Conservation (phyloP, 1,139 yeast species). For the Yamadazyma friedrichii region DNA sequence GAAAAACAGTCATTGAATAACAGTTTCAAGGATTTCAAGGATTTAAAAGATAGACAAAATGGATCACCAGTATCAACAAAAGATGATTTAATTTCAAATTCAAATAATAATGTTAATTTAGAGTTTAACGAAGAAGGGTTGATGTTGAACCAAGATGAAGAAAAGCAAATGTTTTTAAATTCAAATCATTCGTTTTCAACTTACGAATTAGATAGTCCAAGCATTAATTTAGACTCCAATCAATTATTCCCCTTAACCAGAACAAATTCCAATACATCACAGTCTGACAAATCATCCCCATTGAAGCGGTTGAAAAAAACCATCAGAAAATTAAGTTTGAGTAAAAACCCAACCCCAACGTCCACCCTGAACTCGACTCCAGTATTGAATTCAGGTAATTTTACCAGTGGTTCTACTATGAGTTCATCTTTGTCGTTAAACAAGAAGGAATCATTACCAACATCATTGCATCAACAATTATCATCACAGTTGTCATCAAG, state of each 20-base stretch:
- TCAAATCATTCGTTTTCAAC: conserved; percentile 21
- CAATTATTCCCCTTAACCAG: conserved; percentile 22
- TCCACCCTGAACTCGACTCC: neutral
- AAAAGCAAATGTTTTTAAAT: conserved; percentile 13
- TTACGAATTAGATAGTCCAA: conserved; percentile 33
- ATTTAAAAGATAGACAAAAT: too few relatives aligned
- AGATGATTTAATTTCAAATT: neutral
- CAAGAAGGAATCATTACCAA: too few relatives aligned
- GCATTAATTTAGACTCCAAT: conserved; percentile 19
- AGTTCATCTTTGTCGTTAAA: neutral
- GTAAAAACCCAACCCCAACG: conserved; percentile 8
- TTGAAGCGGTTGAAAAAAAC: conserved; percentile 32
- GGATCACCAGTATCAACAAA: too few relatives aligned
- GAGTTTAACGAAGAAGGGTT: too few relatives aligned
- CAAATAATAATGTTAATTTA: neutral
- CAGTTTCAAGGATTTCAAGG: too few relatives aligned
- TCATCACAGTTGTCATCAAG: too few relatives aligned
- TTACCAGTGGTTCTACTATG: neutral
- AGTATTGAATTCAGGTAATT: neutral
- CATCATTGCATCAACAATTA: too few relatives aligned
- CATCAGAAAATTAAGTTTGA: conserved; percentile 19
- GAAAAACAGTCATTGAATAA: too few relatives aligned
- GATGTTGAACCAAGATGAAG: neutral
- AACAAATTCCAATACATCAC: conserved; percentile 11
- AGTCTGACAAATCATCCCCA: conserved; percentile 17